Evolutionary conservation across 176 grass and related monocot genomes (phyloP).

Genomic region (Oryza coarctata): DNA sequence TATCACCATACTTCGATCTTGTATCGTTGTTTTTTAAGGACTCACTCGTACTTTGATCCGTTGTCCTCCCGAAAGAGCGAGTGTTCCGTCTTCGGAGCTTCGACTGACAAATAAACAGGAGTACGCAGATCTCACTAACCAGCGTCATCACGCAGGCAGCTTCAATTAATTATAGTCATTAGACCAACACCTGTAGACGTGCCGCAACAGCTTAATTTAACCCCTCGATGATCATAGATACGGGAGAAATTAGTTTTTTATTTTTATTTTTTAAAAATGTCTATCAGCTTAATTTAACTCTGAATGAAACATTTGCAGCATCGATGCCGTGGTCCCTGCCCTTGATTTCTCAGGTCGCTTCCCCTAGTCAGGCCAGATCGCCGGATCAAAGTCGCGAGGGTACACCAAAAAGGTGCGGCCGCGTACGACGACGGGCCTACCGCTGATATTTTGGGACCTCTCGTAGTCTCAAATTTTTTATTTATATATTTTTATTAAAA

Average conservation of each 20-base stretch:
- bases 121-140: not conserved
- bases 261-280: not conserved
- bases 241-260: conserved; percentile 19
- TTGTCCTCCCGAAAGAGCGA: too few relatives aligned
- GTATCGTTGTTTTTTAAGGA: too few relatives aligned
- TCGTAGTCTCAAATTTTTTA: too few relatives aligned
- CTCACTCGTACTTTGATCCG: not conserved
- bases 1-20: too few relatives aligned
- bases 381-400: not conserved
- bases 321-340: not conserved
- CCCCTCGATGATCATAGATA: conserved; percentile 16
- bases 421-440: not conserved
- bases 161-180: not conserved
- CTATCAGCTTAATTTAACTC: not conserved
- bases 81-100: not conserved
- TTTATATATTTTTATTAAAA: too few relatives aligned
- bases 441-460: conserved; percentile 6
- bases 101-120: not conserved
- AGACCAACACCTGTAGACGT: not conserved
- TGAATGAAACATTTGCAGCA: not conserved
- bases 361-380: not conserved
- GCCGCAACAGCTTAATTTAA: conserved; percentile 21
- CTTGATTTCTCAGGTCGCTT: conserved; percentile 8
- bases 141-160: not conserved
- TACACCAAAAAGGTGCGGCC: conserved; percentile 8